Percentiles rank a stretch among this genome's conserved stretches.
Evolutionary conservation across 2,329 filamentous ascomycete species (phyloP).

Genomic region (Penicillium fuscoglaucum): DNA sequence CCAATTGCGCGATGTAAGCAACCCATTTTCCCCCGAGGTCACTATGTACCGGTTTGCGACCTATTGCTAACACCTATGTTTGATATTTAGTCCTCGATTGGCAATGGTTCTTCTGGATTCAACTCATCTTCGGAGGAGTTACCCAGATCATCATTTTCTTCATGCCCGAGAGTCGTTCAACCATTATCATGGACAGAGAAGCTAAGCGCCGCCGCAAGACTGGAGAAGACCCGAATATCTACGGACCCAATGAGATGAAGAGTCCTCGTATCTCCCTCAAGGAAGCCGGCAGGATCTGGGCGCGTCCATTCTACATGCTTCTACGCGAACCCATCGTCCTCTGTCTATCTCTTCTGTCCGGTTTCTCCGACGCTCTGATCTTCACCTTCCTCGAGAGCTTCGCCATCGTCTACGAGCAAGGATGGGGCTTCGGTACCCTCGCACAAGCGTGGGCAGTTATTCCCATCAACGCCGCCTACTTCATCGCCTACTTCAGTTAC

Average conservation of each 20-base stretch:
- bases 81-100: constrained; percentile 39
- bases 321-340: constrained; percentile 71
- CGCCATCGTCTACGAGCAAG: constrained; percentile 52
- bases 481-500: constrained; percentile 59
- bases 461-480: constrained; percentile 66
- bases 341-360: constrained; percentile 66
- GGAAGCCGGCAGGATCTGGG: constrained; percentile 49
- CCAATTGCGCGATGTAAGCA: constrained; percentile 43
- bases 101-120: constrained; percentile 62
- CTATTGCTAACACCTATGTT: not conserved
- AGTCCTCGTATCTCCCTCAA: constrained; percentile 48
- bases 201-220: constrained; percentile 55
- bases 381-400: constrained; percentile 64
- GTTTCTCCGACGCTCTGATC: constrained; percentile 69
- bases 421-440: constrained; percentile 62
- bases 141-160: constrained; percentile 53
- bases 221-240: constrained; percentile 59
- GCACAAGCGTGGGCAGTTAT: constrained; percentile 63
- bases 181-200: constrained; percentile 56
- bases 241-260: constrained; percentile 59
- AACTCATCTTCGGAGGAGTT: constrained; percentile 55
- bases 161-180: constrained; percentile 57
- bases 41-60: not conserved
- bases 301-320: constrained; percentile 69
- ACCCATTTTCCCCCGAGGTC: too few species aligned